These are phyloP conservation scores for Xylariaceae sp. DNA, from an alignment of 2,329 filamentous ascomycete species.

Conservation along the genomic window DNA sequence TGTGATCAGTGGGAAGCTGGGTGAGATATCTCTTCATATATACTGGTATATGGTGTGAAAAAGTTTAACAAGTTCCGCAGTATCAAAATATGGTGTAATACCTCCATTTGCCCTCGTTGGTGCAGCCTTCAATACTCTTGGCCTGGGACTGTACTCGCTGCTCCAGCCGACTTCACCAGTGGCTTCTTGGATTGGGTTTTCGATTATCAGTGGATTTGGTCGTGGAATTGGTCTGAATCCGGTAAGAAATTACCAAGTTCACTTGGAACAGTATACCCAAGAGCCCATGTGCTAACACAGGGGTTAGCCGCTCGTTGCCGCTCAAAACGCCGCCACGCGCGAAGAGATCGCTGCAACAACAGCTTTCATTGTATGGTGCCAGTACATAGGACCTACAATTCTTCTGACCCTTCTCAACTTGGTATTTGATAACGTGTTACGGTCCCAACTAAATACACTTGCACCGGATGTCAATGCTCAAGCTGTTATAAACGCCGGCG, in stretches of 20 bases:
- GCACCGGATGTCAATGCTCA: constrained; percentile 29
- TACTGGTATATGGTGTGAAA: too few relatives aligned
- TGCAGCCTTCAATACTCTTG: constrained; percentile 3
- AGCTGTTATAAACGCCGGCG: constrained; percentile 39
- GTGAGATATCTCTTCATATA: too few relatives aligned
- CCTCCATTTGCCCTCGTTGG: constrained; percentile 11
- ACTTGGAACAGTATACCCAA: too few relatives aligned
- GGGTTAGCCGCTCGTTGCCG: not conserved
- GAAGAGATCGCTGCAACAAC: constrained; percentile 5
- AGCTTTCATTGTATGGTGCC: constrained; percentile 12
- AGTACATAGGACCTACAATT: constrained; percentile 10
- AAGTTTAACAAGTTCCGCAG: constrained; percentile 3
- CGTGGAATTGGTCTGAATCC: constrained; percentile 9
- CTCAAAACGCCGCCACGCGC: not conserved
- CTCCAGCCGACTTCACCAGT: constrained; percentile 4
- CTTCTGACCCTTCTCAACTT: constrained; percentile 11
- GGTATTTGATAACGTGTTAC: constrained; percentile 34
- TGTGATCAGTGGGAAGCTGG: constrained; percentile 5
- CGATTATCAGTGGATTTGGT: constrained; percentile 11
- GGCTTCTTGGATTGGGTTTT: constrained; percentile 10
- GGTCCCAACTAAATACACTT: constrained; percentile 26
- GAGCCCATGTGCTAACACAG: not conserved
- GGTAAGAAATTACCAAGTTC: constrained; percentile 1
- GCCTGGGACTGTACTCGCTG: constrained; percentile 13
- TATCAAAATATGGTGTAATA: constrained; percentile 12